Evolutionary conservation across 2,329 filamentous ascomycete species (phyloP), one percentile per base, ranked within the genome.

Genomic region (Curvularia hawaiiensis): DNA sequence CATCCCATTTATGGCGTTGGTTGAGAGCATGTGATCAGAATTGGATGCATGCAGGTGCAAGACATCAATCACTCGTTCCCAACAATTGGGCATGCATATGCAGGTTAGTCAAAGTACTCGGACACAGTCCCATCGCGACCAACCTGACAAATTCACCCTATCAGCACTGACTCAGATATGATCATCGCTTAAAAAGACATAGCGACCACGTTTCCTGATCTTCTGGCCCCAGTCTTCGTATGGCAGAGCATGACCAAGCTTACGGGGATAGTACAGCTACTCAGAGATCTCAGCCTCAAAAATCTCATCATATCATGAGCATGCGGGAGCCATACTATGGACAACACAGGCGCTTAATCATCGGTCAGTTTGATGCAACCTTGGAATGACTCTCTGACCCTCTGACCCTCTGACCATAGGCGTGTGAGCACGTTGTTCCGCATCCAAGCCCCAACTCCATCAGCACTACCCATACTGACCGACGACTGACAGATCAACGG

Each of bases 31-130:
- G 59, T 62, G 59, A 64, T 52, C 50, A 51, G 28, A 45, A 35
- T 35, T 31, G 14, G 38, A 62, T 65, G 63, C 63, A 66, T 65
- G 56, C 60, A 59, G 35, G 50, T 41, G 55, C 49, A 53, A 48
- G 46, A 48, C 39, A 52, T 52, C 50, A 44, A 44, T 52, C 52
- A 61, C 46, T 50, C 14, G 18, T 26, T 48, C 26, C 28, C 46
- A 51, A 61, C 38, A 52, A 16, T 46, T 49, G 47, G 55, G 35
- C 46, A 33, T 58, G 60, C 60, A 57, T 57, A 60, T 62, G 57
- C 60, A 60, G 33, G 52, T 60, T 52, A 62, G 46, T 50, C 54
- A 50, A 50, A 56, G 24, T 33, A 4, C n/a, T 41, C 7, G 50
- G 41, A 59, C 24, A 40, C 46, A 41, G 39, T 45, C 49, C 44